These are phyloP conservation scores for Colletotrichum lupini DNA, from an alignment of 2,329 filamentous ascomycete species.

Conservation along the genomic window DNA sequence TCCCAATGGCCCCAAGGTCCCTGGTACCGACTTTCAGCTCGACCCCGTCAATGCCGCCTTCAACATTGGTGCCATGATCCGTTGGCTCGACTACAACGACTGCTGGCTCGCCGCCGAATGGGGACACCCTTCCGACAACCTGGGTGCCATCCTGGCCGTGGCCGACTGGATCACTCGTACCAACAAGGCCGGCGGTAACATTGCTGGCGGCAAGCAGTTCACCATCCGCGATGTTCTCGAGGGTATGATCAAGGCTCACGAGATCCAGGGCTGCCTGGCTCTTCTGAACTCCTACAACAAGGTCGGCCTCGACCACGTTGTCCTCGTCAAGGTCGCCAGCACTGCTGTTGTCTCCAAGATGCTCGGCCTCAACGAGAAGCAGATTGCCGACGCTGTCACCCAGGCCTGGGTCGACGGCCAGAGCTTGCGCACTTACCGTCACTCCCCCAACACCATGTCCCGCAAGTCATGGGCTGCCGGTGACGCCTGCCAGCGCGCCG, in stretches of 20 bases:
- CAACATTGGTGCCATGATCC: slow-evolving; percentile 99
- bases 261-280: slow-evolving; percentile 97
- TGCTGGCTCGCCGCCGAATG: slow-evolving; percentile 99
- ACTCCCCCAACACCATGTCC: slow-evolving; percentile 99
- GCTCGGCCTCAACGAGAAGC: slow-evolving; percentile 87
- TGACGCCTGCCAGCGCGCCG: slow-evolving; percentile 95
- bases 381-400: slow-evolving; percentile 94
- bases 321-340: slow-evolving; percentile 96
- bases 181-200: slow-evolving; percentile 78
- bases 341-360: slow-evolving; percentile 95
- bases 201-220: slow-evolving; percentile 88
- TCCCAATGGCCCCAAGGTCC: slow-evolving; percentile 90
- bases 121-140: slow-evolving; percentile 98
- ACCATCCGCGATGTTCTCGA: slow-evolving; percentile 92
- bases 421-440: slow-evolving; percentile 94
- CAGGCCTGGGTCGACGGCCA: slow-evolving; percentile 99
- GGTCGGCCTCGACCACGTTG: slow-evolving; percentile 97
- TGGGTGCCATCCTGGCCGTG: slow-evolving; percentile 95
- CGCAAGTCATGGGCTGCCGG: slow-evolving; percentile 99
- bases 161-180: slow-evolving; percentile 98
- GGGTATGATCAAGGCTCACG: slow-evolving; percentile 99
- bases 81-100: slow-evolving; percentile 99
- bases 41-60: slow-evolving; percentile 97
- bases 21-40: slow-evolving; percentile 91
- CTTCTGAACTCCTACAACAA: slow-evolving; percentile 99